phyloP scores from a whole-genome alignment of 2,329 filamentous ascomycete genomes.

The Penicillium sp. region DNA sequence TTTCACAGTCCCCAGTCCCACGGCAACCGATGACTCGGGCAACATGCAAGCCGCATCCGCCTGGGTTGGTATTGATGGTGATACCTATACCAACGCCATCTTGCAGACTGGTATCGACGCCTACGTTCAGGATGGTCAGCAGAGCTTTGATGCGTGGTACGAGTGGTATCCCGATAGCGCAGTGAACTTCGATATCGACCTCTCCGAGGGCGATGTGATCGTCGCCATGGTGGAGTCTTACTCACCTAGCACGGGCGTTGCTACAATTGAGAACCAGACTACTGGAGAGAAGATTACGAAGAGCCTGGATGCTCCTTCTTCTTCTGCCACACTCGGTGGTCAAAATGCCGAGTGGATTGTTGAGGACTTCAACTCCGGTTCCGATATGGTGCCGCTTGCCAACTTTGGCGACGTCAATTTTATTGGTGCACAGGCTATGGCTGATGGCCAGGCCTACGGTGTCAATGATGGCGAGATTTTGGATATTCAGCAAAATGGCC shows the following conservation, averaged over 20 bases:
- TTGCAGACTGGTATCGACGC: slow-evolving; percentile 62
- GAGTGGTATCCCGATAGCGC: slow-evolving; percentile 63
- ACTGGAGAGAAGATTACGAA: slow-evolving; percentile 56
- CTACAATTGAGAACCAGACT: slow-evolving; percentile 54
- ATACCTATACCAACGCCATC: slow-evolving; percentile 57
- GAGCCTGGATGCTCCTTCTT: slow-evolving; percentile 48
- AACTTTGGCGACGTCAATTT: slow-evolving; percentile 50
- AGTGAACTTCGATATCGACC: slow-evolving; percentile 53
- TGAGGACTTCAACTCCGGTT: slow-evolving; percentile 52
- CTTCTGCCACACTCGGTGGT: slow-evolving; percentile 49
- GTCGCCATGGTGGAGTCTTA: slow-evolving; percentile 39
- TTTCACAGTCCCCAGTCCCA: slow-evolving; percentile 56
- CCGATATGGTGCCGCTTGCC: slow-evolving; percentile 46
- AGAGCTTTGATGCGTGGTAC: slow-evolving; percentile 60
- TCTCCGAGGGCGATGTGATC: slow-evolving; percentile 50
- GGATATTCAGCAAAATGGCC: slow-evolving; percentile 48
- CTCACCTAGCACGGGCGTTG: slow-evolving; percentile 46
- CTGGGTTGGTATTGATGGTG: slow-evolving; percentile 65
- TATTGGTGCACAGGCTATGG: slow-evolving; percentile 32
- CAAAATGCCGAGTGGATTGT: slow-evolving; percentile 66
- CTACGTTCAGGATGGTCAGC: slow-evolving; percentile 43
- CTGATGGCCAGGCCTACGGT: slow-evolving; percentile 25
- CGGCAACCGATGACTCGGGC: slow-evolving; percentile 39
- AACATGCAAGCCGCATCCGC: slow-evolving; percentile 52
- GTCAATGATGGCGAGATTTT: slow-evolving; percentile 45